Percentiles rank a stretch among this genome's conserved stretches.
phyloP scores from a whole-genome alignment of 306 rosid species.

The Sindora glabra region DNA sequence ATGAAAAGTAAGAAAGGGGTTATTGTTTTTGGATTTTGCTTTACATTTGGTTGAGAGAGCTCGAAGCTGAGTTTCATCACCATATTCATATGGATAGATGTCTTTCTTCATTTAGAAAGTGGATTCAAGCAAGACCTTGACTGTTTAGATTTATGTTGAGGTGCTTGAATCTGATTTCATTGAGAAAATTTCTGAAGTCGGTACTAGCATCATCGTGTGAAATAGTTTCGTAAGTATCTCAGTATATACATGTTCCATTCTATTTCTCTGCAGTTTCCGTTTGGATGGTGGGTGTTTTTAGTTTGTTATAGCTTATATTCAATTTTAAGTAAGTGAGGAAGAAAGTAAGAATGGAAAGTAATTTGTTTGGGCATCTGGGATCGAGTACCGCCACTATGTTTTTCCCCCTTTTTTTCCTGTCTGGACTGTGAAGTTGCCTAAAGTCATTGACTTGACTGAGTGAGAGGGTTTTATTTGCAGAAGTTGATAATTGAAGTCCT shows the following conservation, averaged over 20 bases:
- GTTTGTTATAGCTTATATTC: slow-evolving; percentile 6
- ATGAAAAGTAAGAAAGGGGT: background rate
- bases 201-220: background rate
- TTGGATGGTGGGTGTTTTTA: background rate
- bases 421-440: background rate
- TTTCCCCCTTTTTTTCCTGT: background rate
- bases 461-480: slow-evolving; percentile 25
- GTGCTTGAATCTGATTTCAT: background rate
- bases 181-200: background rate
- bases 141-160: background rate
- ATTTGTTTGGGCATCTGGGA: slow-evolving; percentile 5
- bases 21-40: background rate
- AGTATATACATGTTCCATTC: background rate
- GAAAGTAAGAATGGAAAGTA: background rate
- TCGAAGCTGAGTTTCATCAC: background rate
- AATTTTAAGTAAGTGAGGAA: too few relatives aligned
- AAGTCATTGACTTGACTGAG: slow-evolving; percentile 13
- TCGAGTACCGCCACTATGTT: slow-evolving; percentile 14
- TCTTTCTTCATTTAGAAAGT: too few relatives aligned
- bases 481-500: slow-evolving; percentile 23
- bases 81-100: too few relatives aligned
- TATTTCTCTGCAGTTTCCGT: background rate
- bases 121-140: background rate
- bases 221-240: background rate
- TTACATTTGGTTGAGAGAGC: background rate